Evolutionary conservation across 257 asterid genomes (phyloP).

Genomic region (Ligustrum vulgare): DNA sequence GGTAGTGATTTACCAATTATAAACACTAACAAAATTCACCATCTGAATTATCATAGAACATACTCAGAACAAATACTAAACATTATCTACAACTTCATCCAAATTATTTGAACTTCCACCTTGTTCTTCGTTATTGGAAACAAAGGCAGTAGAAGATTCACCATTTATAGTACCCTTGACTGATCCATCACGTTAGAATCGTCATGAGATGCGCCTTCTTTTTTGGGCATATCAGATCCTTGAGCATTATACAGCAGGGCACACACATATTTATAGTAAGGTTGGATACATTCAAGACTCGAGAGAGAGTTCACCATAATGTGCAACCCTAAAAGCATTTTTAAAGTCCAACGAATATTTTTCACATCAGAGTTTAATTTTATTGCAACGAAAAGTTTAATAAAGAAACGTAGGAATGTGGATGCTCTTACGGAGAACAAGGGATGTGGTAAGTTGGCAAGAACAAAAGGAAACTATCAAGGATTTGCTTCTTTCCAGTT

Average conservation of each 20-base stretch:
- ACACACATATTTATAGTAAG: too few relatives aligned
- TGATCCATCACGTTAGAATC: conserved; percentile 56
- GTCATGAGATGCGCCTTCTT: conserved; percentile 52
- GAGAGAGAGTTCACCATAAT: too few relatives aligned
- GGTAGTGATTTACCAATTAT: not conserved
- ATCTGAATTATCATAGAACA: not conserved
- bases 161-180: conserved; percentile 46
- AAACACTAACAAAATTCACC: not conserved
- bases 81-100: conserved; percentile 32
- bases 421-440: not conserved
- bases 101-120: conserved; percentile 39
- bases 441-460: not conserved
- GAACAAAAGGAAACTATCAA: not conserved
- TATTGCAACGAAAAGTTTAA: not conserved
- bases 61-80: conserved; percentile 34
- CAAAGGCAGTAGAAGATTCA: conserved; percentile 60
- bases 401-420: not conserved
- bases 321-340: too few relatives aligned
- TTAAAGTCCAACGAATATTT: not conserved
- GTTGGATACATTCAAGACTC: too few relatives aligned
- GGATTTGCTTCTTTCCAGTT: not conserved
- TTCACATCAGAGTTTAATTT: not conserved
- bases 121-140: conserved; percentile 42
- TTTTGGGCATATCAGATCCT: conserved; percentile 50
- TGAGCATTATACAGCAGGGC: too few relatives aligned